These are phyloP conservation scores for Arachnomyces sp. DNA, from an alignment of 2,329 filamentous ascomycete species.

Conservation along the genomic window DNA sequence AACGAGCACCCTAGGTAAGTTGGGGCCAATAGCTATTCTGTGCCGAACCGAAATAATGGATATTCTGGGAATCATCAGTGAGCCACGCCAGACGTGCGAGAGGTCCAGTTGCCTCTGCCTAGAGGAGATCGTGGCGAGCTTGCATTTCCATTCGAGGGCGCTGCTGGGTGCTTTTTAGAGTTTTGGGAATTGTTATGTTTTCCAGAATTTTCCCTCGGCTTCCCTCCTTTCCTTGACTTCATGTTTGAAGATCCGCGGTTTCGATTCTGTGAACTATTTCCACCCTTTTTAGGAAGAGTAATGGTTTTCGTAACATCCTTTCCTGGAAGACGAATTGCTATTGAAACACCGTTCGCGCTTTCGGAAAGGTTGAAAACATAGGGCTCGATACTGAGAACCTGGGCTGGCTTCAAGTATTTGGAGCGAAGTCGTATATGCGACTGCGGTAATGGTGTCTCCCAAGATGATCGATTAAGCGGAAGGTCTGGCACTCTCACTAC, in stretches of 20 bases:
- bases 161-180: constrained; percentile 8
- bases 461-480: constrained; percentile 52
- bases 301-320: constrained; percentile 36
- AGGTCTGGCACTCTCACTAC: constrained; percentile 59
- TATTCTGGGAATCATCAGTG: neutral
- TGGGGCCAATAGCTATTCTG: neutral
- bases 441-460: constrained; percentile 47
- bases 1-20: neutral
- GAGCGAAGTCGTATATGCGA: constrained; percentile 28
- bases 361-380: constrained; percentile 34
- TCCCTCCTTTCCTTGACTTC: constrained; percentile 24
- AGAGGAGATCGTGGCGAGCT: constrained; percentile 5
- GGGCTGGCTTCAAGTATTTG: constrained; percentile 49
- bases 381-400: constrained; percentile 42
- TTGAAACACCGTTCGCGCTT: constrained; percentile 29
- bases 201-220: constrained; percentile 40
- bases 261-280: constrained; percentile 17
- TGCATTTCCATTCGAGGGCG: constrained; percentile 2
- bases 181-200: constrained; percentile 8
- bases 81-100: constrained; percentile 1
- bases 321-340: constrained; percentile 43
- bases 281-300: constrained; percentile 28
- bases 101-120: constrained; percentile 4
- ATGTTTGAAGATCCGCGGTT: constrained; percentile 21
- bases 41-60: constrained; percentile 2